Percentiles rank a stretch among this genome's conserved stretches.
Evolutionary conservation across 176 grass and related monocot species (phyloP).

Genomic region (Aegilops umbellulata): DNA sequence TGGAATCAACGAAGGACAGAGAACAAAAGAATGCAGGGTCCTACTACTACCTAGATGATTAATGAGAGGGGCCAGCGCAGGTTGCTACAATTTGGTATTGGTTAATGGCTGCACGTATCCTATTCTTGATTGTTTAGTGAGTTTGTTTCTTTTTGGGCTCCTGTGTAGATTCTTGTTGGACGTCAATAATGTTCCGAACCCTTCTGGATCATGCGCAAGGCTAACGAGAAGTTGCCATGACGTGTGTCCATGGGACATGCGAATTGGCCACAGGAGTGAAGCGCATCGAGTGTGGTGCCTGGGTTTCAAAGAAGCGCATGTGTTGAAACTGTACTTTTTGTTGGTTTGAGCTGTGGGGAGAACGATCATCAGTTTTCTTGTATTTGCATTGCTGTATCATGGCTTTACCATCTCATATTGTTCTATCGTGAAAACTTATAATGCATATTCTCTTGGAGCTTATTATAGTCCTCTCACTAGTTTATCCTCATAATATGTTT

Average conservation of each 20-base stretch:
- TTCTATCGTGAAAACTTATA: slow-evolving; percentile 19
- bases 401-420: slow-evolving; percentile 16
- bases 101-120: background rate
- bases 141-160: background rate
- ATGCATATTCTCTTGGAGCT: background rate
- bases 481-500: no score
- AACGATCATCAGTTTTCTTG: slow-evolving; percentile 21
- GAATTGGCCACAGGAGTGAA: slow-evolving; percentile 16
- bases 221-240: background rate
- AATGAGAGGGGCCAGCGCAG: background rate
- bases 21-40: slow-evolving; percentile 25
- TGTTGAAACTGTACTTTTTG: slow-evolving; percentile 34
- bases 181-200: background rate
- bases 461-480: no score
- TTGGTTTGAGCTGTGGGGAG: slow-evolving; percentile 15
- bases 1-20: slow-evolving; percentile 19
- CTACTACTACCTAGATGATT: slow-evolving; percentile 19
- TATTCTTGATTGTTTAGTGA: background rate
- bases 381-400: slow-evolving; percentile 13
- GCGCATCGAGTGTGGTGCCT: background rate
- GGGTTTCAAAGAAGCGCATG: slow-evolving; percentile 26
- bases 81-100: slow-evolving; percentile 3
- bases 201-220: background rate
- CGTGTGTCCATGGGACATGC: background rate
- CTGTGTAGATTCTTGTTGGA: slow-evolving; percentile 16